Conservation (phyloP, 176 grass and related monocot species). For the Carex kokanica region DNA sequence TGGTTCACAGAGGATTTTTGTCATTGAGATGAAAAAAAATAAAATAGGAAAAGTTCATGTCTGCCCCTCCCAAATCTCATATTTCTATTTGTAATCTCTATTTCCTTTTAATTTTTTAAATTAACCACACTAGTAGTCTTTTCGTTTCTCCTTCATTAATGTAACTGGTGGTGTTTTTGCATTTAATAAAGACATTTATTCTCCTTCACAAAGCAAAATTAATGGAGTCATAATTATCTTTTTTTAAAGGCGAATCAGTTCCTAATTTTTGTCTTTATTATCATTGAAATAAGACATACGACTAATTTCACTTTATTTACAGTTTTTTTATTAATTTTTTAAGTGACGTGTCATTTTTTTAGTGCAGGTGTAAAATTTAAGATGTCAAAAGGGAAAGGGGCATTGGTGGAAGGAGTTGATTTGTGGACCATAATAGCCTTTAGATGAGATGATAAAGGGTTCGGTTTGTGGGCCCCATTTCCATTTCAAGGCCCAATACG, state of each 20-base stretch:
- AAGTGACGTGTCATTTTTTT: not conserved
- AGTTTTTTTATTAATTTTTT: not conserved
- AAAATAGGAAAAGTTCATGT: not conserved
- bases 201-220: constrained; percentile 5
- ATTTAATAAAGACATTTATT: not conserved
- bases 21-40: not conserved
- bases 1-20: too few relatives aligned
- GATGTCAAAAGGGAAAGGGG: not conserved
- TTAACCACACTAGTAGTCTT: not conserved
- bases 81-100: not conserved
- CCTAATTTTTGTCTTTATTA: constrained; percentile 29
- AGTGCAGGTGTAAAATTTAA: not conserved
- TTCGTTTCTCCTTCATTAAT: not conserved
- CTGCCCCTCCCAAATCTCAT: not conserved
- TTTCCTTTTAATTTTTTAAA: not conserved
- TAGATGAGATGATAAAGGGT: not conserved
- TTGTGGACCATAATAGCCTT: not conserved
- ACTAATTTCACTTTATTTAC: constrained; percentile 20
- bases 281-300: not conserved
- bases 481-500: not conserved
- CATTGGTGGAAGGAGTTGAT: constrained; percentile 7
- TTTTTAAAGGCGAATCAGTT: not conserved
- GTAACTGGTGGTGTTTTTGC: not conserved
- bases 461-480: not conserved
- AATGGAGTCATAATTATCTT: constrained; percentile 11